Conservation (phyloP, 257 asterid species). For the Jacaranda mimosifolia region DNA sequence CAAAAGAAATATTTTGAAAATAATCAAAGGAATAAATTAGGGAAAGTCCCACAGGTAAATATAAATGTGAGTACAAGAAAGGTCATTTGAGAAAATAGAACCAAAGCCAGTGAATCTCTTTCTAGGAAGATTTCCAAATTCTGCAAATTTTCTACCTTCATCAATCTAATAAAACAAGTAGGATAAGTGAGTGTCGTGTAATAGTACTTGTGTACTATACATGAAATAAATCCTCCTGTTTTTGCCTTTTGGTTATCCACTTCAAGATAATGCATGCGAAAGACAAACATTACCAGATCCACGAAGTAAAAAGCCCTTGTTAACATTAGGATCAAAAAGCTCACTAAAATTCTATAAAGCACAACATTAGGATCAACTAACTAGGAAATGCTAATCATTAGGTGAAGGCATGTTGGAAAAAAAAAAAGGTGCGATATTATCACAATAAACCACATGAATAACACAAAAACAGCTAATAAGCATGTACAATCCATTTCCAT, state of each 20-base stretch:
- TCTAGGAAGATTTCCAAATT: conserved; percentile 91
- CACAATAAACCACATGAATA: conserved; percentile 22
- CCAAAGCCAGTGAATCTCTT: conserved; percentile 92
- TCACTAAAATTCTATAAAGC: conserved; percentile 88
- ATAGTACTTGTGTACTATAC: conserved; percentile 73
- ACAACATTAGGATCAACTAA: conserved; percentile 27
- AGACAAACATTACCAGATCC: conserved; percentile 79
- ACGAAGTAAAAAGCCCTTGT: conserved; percentile 97
- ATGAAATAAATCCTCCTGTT: conserved; percentile 25
- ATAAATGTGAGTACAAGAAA: not conserved
- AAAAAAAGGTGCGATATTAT: not conserved
- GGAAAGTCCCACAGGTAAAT: not conserved
- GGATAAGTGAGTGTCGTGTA: conserved; percentile 95
- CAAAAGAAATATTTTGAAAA: not conserved
- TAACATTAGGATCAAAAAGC: conserved; percentile 94
- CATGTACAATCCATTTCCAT: conserved; percentile 3
- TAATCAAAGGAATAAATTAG: conserved; percentile 12
- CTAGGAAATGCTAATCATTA: conserved; percentile 25
- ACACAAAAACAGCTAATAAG: conserved; percentile 17
- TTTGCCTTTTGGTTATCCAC: not conserved
- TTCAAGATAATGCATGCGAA: conserved; percentile 1
- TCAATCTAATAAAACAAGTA: conserved; percentile 90
- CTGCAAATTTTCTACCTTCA: conserved; percentile 96
- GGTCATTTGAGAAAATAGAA: conserved; percentile 30
- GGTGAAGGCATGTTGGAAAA: not conserved